These are phyloP conservation scores for Babesia ovata DNA, from an alignment of 169 alveolate genomes.

Conservation along the genomic window DNA sequence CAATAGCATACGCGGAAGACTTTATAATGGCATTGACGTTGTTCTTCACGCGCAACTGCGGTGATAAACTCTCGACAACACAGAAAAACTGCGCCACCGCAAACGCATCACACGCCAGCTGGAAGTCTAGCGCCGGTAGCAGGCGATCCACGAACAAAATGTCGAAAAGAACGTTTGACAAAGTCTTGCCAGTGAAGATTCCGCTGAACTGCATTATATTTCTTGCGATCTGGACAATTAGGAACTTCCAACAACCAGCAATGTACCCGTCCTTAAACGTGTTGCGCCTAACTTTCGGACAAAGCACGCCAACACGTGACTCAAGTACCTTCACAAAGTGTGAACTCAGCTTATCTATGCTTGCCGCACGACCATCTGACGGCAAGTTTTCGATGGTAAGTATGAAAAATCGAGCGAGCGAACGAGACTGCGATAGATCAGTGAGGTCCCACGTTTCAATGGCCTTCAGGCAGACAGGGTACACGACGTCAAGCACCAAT, in stretches of 20 bases:
- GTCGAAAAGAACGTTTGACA: conserved; percentile 35
- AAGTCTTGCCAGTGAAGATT: conserved; percentile 36
- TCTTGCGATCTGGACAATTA: conserved; percentile 6
- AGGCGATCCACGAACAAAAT: conserved; percentile 26
- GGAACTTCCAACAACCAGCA: conserved; percentile 27
- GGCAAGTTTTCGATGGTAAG: conserved; percentile 26
- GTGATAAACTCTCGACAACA: background rate
- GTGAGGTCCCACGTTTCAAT: conserved; percentile 51
- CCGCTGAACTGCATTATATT: conserved; percentile 34
- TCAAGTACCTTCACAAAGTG: conserved; percentile 15
- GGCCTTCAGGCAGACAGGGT: conserved; percentile 32
- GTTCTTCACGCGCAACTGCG: conserved; percentile 29
- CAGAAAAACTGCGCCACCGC: conserved; percentile 36
- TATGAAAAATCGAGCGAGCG: conserved; percentile 8
- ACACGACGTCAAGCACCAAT: conserved; percentile 29
- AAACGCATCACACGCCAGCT: conserved; percentile 41
- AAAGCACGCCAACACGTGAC: conserved; percentile 20
- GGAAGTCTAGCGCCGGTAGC: conserved; percentile 38
- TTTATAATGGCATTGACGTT: conserved; percentile 31
- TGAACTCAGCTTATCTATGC: conserved; percentile 22
- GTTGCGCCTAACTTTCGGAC: background rate
- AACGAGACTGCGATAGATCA: background rate
- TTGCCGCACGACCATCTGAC: background rate
- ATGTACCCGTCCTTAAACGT: conserved; percentile 15
- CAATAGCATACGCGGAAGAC: conserved; percentile 7